These are phyloP conservation scores for Clonostachys solani DNA, from an alignment of 2,329 filamentous ascomycete species.

Conservation along the genomic window DNA sequence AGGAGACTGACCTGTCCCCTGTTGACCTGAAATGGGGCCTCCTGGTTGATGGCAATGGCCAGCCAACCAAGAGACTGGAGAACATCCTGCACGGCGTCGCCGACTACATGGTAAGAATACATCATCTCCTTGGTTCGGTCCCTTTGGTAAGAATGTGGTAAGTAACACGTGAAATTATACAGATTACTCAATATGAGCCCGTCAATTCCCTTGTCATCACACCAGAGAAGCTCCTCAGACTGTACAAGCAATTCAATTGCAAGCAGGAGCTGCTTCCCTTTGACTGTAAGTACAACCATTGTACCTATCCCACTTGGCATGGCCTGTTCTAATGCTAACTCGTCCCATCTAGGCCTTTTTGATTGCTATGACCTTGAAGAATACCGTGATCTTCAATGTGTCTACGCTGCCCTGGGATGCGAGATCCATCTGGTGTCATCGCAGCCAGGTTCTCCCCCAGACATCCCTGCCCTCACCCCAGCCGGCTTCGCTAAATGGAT, in stretches of 20 bases:
- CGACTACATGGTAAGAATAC: background rate
- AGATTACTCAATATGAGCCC: background rate
- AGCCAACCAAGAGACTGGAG: background rate
- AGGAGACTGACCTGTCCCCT: background rate
- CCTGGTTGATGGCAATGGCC: background rate
- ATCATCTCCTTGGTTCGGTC: background rate
- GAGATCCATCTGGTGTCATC: conserved; percentile 62
- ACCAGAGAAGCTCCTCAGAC: background rate
- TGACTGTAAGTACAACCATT: background rate
- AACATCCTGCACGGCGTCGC: background rate
- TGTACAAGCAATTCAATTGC: background rate
- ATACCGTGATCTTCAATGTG: background rate
- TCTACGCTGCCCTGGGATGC: conserved; percentile 31
- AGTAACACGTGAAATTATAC: background rate
- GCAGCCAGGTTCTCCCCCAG: conserved; percentile 45
- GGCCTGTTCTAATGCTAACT: background rate
- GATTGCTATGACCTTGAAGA: background rate
- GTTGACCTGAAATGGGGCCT: background rate
- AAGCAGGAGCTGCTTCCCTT: background rate
- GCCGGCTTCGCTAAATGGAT: conserved; percentile 70
- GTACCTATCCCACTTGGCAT: background rate
- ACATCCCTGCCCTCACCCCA: conserved; percentile 61
- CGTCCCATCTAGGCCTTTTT: background rate
- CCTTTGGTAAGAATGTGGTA: background rate
- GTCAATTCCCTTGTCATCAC: background rate